Evolutionary conservation across 805 yeast species (phyloP), one percentile per base, ranked within the genome.

Genomic region (Starmerella floricola): DNA sequence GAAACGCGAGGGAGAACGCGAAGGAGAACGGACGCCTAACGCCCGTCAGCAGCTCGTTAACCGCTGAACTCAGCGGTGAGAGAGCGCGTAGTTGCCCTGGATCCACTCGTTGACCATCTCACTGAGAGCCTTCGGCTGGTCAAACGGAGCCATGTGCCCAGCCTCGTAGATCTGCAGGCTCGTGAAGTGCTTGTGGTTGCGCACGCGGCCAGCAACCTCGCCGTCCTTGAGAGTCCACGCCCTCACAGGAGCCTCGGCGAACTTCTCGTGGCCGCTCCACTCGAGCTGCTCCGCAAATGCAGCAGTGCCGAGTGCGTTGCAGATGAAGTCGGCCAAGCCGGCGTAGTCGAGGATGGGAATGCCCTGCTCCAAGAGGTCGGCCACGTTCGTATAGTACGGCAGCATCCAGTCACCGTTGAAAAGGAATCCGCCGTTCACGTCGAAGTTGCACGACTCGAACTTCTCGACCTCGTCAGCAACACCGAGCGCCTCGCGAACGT

Each of bases 61-160:
- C 4, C 10, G 5, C 13, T 5, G 15, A 13, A 26, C n/a, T 6
- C 6, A 4, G n/a, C 34, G 36, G 38, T 41, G 31, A 35, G 37
- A 36, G 29, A 52, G 46, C 16, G 49, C 53, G 41, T 48, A 75
- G 58, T 81, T 79, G 31, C 91, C 94, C 34, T 35, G 41, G 37
- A 84, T 64, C 96, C 96, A 88, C 61, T 80, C 72, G 68, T 86
- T 81, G 48, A 88, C 74, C 87, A 87, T 79, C 50, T 78, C 91
- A 50, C 81, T 69, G 2, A 94, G 66, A 55, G 71, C 71, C 57
- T 73, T 76, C n/a, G 95, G 94, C 67, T 82, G 93, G 64, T 87
- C 88, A 56, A 67, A 78, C 17, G 95, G 94, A 50, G 84, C 94
- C 95, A 86, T 85, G 63, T 86, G 95, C 29, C 95, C 95, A 36